These are phyloP conservation scores for Dentipellis fragilis DNA, from an alignment of 768 basidiomycete species.

Conservation along the genomic window DNA sequence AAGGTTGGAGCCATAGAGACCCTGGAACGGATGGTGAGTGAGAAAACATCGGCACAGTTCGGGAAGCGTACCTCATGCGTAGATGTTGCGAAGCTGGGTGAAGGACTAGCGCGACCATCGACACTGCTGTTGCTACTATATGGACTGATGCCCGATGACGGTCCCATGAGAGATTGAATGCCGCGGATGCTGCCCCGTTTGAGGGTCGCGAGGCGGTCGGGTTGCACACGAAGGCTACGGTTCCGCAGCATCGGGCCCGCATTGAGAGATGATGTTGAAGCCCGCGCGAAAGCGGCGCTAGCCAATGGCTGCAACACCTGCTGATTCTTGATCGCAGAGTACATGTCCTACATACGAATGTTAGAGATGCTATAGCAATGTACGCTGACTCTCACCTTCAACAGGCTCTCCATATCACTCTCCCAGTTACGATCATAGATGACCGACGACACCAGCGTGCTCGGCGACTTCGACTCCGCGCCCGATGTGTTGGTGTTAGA, in stretches of 20 bases:
- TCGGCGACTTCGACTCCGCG: slow-evolving; percentile 27
- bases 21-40: slow-evolving; percentile 25
- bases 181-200: slow-evolving; percentile 93
- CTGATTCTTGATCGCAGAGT: slow-evolving; percentile 80
- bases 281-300: slow-evolving; percentile 28
- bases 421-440: slow-evolving; percentile 72
- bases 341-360: slow-evolving; percentile 69
- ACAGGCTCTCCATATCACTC: slow-evolving; percentile 69
- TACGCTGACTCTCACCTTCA: slow-evolving; percentile 50
- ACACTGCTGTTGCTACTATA: slow-evolving; percentile 78
- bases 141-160: slow-evolving; percentile 60
- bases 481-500: slow-evolving; percentile 33
- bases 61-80: slow-evolving; percentile 56
- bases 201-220: slow-evolving; percentile 63
- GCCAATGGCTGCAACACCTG: slow-evolving; percentile 80
- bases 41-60: not conserved
- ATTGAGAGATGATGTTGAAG: slow-evolving; percentile 47
- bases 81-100: slow-evolving; percentile 88
- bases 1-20: slow-evolving; percentile 50
- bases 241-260: slow-evolving; percentile 50
- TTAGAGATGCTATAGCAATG: slow-evolving; percentile 1
- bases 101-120: slow-evolving; percentile 88
- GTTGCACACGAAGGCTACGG: slow-evolving; percentile 55
- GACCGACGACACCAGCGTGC: slow-evolving; percentile 24
- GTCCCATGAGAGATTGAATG: slow-evolving; percentile 64